These are phyloP conservation scores for Exophiala sp. DNA, from an alignment of 2,329 filamentous ascomycete species.

Conservation along the genomic window DNA sequence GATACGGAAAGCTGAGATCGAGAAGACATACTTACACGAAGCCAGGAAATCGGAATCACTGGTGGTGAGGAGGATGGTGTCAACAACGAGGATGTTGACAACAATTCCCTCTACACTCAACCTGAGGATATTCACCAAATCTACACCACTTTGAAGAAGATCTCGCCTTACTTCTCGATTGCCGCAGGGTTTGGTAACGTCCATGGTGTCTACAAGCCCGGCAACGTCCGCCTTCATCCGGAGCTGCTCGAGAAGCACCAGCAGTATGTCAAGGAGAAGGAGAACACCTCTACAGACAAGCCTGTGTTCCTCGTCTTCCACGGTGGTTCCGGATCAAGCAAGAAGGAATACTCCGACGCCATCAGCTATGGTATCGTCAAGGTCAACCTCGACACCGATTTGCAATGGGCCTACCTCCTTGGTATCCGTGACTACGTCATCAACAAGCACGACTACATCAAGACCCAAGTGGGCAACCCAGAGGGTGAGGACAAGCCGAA, in stretches of 20 bases:
- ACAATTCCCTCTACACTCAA: conserved; percentile 95
- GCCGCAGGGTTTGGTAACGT: conserved; percentile 98
- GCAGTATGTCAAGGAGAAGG: conserved; percentile 79
- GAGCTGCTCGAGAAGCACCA: conserved; percentile 98
- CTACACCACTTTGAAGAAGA: conserved; percentile 76
- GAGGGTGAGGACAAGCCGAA: conserved; percentile 97
- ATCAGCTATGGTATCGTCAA: conserved; percentile 95
- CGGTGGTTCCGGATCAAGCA: conserved; percentile 87
- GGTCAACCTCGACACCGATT: conserved; percentile 98
- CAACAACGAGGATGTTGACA: conserved; percentile 97
- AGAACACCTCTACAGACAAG: conserved; percentile 69
- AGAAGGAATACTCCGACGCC: conserved; percentile 84
- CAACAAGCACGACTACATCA: conserved; percentile 92
- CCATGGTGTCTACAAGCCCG: conserved; percentile 97
- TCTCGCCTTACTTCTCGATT: conserved; percentile 96
- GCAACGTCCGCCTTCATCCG: conserved; percentile 94
- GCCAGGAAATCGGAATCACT: conserved; percentile 80
- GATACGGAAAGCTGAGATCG: conserved; percentile 23
- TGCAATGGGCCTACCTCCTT: conserved; percentile 89
- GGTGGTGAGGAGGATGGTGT: conserved; percentile 97
- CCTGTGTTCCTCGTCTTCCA: conserved; percentile 99
- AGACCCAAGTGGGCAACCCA: conserved; percentile 85
- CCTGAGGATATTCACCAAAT: conserved; percentile 93
- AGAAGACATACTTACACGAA: conserved; percentile 4
- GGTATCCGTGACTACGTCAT: conserved; percentile 94